These are phyloP conservation scores for Akanthomyces muscarius DNA, from an alignment of 2,329 filamentous ascomycete genomes.

Conservation along the genomic window DNA sequence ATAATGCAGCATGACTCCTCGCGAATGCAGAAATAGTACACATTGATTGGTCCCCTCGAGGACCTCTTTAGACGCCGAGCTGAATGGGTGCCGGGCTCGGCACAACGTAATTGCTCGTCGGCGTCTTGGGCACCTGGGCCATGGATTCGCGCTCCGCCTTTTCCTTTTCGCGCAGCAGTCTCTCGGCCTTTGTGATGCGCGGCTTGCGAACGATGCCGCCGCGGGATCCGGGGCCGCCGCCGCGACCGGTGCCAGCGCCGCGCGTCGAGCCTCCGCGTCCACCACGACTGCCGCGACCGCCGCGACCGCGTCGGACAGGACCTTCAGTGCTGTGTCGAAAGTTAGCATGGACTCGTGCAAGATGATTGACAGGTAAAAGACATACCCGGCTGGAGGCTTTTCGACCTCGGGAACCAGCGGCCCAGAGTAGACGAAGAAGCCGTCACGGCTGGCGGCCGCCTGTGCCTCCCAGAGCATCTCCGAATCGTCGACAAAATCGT, in stretches of 20 bases:
- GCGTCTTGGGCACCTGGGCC: slow-evolving; percentile 38
- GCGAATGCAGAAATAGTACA: slow-evolving; percentile 16
- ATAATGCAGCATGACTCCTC: slow-evolving; percentile 11
- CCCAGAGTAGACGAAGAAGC: slow-evolving; percentile 97
- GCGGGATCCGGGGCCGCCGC: slow-evolving; percentile 63
- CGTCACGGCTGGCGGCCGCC: slow-evolving; percentile 88
- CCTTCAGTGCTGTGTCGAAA: slow-evolving; percentile 59
- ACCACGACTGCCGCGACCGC: slow-evolving; percentile 47
- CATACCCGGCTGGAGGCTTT: slow-evolving; percentile 58
- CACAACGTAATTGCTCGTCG: slow-evolving; percentile 34
- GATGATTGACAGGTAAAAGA: slow-evolving; percentile 20
- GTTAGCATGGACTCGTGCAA: slow-evolving; percentile 30
- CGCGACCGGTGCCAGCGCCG: slow-evolving; percentile 41
- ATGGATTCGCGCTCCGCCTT: slow-evolving; percentile 67
- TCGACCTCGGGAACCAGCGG: slow-evolving; percentile 84
- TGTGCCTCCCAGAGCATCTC: slow-evolving; percentile 95
- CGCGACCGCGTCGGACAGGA: slow-evolving; percentile 64
- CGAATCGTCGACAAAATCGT: slow-evolving; percentile 87
- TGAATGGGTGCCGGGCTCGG: slow-evolving; percentile 19
- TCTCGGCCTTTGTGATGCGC: slow-evolving; percentile 77
- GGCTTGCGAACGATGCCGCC: slow-evolving; percentile 77
- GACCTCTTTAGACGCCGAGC: slow-evolving; percentile 5
- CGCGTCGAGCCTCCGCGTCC: slow-evolving; percentile 59
- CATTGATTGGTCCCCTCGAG: background rate
- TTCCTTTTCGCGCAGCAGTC: slow-evolving; percentile 19